Percentiles rank a stretch among this genome's conserved stretches.
phyloP scores from a whole-genome alignment of 2,329 filamentous ascomycete species.

The Aspergillus novofumigatus region DNA sequence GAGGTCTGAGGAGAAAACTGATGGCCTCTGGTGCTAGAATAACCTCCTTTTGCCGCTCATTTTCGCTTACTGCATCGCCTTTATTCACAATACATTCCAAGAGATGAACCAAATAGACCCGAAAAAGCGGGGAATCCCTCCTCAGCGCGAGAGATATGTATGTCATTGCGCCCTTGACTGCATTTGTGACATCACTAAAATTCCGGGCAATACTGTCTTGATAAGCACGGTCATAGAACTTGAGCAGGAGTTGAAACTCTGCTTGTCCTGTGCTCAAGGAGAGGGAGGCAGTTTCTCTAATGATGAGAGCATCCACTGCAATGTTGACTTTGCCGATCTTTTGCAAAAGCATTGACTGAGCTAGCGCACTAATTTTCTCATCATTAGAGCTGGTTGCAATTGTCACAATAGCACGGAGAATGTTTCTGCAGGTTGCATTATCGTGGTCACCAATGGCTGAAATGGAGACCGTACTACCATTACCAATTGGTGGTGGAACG shows the following conservation, averaged over 20 bases:
- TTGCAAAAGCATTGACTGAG: slow-evolving; percentile 93
- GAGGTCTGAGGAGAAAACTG: slow-evolving; percentile 75
- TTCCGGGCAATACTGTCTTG: slow-evolving; percentile 69
- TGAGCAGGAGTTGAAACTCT: slow-evolving; percentile 82
- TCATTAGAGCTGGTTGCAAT: slow-evolving; percentile 79
- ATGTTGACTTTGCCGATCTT: slow-evolving; percentile 83
- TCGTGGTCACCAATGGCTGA: slow-evolving; percentile 73
- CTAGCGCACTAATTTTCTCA: slow-evolving; percentile 86
- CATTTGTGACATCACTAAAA: slow-evolving; percentile 63
- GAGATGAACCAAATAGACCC: slow-evolving; percentile 77
- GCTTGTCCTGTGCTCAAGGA: slow-evolving; percentile 71
- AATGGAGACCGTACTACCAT: slow-evolving; percentile 62
- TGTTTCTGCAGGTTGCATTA: slow-evolving; percentile 71
- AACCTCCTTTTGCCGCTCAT: slow-evolving; percentile 71
- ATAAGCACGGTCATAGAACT: slow-evolving; percentile 72
- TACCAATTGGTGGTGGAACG: slow-evolving; percentile 26
- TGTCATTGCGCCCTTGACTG: slow-evolving; percentile 75
- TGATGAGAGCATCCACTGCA: slow-evolving; percentile 77
- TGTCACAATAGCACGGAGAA: slow-evolving; percentile 93
- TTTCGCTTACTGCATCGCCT: slow-evolving; percentile 76
- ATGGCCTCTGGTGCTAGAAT: slow-evolving; percentile 84
- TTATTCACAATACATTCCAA: slow-evolving; percentile 85
- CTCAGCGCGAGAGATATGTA: slow-evolving; percentile 68
- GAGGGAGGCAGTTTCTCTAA: slow-evolving; percentile 74
- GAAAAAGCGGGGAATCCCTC: slow-evolving; percentile 69